Evolutionary conservation across 2,329 filamentous ascomycete genomes (phyloP).

Genomic region (Ampelomyces quisqualis): DNA sequence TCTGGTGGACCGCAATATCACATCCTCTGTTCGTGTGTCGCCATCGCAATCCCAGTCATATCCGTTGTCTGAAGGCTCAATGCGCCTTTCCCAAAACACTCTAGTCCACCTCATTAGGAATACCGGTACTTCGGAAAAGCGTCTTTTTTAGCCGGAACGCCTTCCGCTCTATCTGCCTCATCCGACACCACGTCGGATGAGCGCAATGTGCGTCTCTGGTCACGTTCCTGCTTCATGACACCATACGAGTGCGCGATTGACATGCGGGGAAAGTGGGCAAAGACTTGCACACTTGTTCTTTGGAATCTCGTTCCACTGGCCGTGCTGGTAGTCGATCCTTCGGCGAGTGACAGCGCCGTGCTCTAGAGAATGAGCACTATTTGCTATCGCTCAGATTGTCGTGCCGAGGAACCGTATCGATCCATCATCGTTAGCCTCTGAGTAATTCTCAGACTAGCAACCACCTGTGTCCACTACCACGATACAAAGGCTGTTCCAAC

Average conservation of each 20-base stretch:
- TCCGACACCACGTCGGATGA: constrained; percentile 30
- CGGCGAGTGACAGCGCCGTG: neutral
- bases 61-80: too few species aligned
- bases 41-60: too few species aligned
- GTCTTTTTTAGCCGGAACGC: too few species aligned
- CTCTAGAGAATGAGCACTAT: neutral
- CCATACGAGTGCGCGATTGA: constrained; percentile 1
- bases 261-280: constrained; percentile 17
- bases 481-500: neutral
- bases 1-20: too few species aligned
- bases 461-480: too few species aligned
- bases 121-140: too few species aligned
- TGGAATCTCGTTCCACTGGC: too few species aligned
- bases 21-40: too few species aligned
- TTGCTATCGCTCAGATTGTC: neutral
- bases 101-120: constrained; percentile 13
- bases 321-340: neutral
- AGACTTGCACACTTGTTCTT: neutral
- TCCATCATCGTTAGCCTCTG: too few species aligned
- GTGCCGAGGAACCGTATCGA: too few species aligned
- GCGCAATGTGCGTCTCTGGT: constrained; percentile 19
- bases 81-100: too few species aligned
- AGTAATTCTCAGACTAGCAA: too few species aligned
- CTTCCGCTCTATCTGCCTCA: constrained; percentile 9
- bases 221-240: constrained; percentile 21